Evolutionary conservation across 2,329 filamentous ascomycete species (phyloP).

Genomic region (Penicillium sp.): DNA sequence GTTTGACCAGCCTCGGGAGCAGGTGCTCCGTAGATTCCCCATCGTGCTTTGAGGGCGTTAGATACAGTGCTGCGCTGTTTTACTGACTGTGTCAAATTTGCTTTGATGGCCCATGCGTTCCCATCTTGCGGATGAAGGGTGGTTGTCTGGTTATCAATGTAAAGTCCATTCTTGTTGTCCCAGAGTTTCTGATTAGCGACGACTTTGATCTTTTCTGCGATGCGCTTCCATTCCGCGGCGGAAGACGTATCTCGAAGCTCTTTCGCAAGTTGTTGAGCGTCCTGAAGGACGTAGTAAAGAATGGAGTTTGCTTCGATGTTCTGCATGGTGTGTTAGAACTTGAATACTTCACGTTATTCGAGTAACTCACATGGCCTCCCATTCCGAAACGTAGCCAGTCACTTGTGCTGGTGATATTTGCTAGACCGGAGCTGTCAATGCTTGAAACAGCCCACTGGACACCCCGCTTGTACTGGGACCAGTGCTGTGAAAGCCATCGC

Average conservation of each 20-base stretch:
- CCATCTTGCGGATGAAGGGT: conserved; percentile 35
- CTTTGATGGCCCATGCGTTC: conserved; percentile 42
- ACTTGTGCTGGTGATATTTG: conserved; percentile 47
- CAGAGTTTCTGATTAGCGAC: conserved; percentile 31
- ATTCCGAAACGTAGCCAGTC: conserved; percentile 55
- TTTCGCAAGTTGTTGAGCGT: conserved; percentile 23
- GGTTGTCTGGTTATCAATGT: conserved; percentile 33
- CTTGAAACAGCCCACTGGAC: conserved; percentile 44
- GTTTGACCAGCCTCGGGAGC: conserved; percentile 44
- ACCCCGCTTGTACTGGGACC: conserved; percentile 47
- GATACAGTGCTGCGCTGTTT: conserved; percentile 35
- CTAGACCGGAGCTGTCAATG: conserved; percentile 47
- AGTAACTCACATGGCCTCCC: conserved; percentile 46
- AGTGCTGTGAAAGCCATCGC: conserved; percentile 43
- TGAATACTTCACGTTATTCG: background rate
- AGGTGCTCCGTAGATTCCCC: conserved; percentile 50
- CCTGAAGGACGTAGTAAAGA: conserved; percentile 39
- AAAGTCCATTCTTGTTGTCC: conserved; percentile 25
- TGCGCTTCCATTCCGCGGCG: conserved; percentile 19
- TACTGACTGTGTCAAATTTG: conserved; percentile 30
- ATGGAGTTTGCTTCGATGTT: conserved; percentile 46
- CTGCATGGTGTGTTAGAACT: conserved; percentile 5
- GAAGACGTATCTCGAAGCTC: conserved; percentile 21
- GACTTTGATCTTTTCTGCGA: conserved; percentile 23
- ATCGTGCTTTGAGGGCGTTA: conserved; percentile 40